Evolutionary conservation across 495 filamentous ascomycete species (phyloP).

Genomic region (Tuber aestivum): DNA sequence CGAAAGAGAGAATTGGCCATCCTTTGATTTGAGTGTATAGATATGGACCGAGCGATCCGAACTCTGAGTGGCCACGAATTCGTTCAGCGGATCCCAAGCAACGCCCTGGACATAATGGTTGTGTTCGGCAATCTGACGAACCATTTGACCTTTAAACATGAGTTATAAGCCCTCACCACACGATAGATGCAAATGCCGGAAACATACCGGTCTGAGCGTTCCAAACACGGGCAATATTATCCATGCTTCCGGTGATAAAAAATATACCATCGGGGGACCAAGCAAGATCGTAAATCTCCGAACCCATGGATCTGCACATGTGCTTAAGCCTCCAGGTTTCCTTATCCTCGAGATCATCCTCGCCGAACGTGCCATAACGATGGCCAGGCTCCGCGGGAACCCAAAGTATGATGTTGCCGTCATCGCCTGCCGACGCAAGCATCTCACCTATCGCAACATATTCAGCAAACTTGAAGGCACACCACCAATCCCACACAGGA

Average conservation of each 20-base stretch:
- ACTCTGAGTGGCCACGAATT: conserved; percentile 96
- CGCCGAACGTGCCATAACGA: conserved; percentile 61
- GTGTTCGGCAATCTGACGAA: conserved; percentile 96
- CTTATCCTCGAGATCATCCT: conserved; percentile 84
- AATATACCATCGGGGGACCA: conserved; percentile 96
- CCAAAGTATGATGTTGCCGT: conserved; percentile 95
- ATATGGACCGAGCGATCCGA: conserved; percentile 97
- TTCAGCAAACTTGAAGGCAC: conserved; percentile 39
- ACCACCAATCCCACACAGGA: conserved; percentile 20
- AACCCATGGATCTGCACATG: conserved; percentile 87
- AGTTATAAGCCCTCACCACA: conserved; percentile 26
- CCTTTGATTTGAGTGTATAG: conserved; percentile 90
- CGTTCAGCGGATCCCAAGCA: conserved; percentile 96
- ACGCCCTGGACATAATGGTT: conserved; percentile 99
- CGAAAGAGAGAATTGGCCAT: conserved; percentile 87
- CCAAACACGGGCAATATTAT: conserved; percentile 96
- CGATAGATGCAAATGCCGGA: not conserved
- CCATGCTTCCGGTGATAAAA: conserved; percentile 98
- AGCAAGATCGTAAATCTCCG: conserved; percentile 95
- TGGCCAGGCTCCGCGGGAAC: conserved; percentile 70
- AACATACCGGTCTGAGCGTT: conserved; percentile 81
- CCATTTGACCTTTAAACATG: conserved; percentile 61
- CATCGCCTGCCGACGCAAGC: conserved; percentile 89
- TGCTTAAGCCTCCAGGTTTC: conserved; percentile 95
- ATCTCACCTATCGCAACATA: conserved; percentile 62